Evolutionary conservation across 495 filamentous ascomycete species (phyloP).

Genomic region (Amphirosellinia nigrospora): DNA sequence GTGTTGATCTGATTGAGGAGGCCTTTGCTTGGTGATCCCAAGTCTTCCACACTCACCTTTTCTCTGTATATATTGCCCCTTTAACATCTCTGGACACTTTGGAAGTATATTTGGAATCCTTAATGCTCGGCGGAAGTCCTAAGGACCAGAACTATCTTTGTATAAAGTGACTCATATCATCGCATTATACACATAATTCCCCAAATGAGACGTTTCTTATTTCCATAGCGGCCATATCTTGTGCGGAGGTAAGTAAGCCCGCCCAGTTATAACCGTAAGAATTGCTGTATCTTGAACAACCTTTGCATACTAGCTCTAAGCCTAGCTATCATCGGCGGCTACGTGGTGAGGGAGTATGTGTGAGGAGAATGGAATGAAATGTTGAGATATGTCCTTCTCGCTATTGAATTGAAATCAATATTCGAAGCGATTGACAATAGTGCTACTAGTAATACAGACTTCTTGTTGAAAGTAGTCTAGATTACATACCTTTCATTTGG

Average conservation of each 20-base stretch:
- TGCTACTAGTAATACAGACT: too few relatives aligned
- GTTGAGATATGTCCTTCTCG: too few relatives aligned
- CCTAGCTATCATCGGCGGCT: too few relatives aligned
- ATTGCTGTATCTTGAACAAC: not conserved
- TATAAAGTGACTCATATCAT: not conserved
- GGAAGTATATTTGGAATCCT: not conserved
- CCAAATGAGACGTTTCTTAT: not conserved
- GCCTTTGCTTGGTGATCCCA: conserved; percentile 15
- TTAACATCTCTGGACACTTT: not conserved
- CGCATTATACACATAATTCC: not conserved
- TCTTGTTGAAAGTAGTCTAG: not conserved
- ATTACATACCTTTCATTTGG: not conserved
- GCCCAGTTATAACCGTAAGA: not conserved
- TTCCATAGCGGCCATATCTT: not conserved
- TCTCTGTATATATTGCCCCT: not conserved
- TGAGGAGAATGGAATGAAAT: too few relatives aligned
- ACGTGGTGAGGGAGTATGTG: too few relatives aligned
- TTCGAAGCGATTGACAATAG: too few relatives aligned
- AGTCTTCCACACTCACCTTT: not conserved
- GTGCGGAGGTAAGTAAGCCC: not conserved
- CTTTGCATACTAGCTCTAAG: too few relatives aligned
- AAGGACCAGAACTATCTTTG: not conserved
- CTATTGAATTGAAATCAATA: too few relatives aligned
- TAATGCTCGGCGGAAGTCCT: not conserved
- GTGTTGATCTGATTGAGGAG: conserved; percentile 14